Percentiles rank a stretch among this genome's conserved stretches.
Evolutionary conservation across 352 stramenopile genomes (phyloP).

Genomic region (Pythium grandisporangium): DNA sequence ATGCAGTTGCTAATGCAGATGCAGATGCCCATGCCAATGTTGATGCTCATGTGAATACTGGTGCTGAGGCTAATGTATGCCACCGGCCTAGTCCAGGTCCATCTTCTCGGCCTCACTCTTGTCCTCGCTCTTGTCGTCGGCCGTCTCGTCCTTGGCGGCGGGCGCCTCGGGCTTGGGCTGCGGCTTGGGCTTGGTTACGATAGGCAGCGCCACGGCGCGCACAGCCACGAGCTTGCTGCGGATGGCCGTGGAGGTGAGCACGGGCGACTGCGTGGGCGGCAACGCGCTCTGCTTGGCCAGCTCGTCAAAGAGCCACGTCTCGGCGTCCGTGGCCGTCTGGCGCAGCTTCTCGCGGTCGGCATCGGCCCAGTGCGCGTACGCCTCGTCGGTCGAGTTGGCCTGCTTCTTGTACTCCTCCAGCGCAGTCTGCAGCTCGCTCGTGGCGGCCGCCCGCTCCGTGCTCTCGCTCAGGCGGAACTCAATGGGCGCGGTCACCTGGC

Average conservation of each 20-base stretch:
- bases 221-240: conserved; percentile 88
- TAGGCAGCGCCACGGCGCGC: conserved; percentile 82
- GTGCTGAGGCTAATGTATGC: too few species aligned
- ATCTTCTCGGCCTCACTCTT: conserved; percentile 75
- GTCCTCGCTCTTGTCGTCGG: conserved; percentile 34
- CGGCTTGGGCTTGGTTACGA: conserved; percentile 97
- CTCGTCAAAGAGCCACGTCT: conserved; percentile 95
- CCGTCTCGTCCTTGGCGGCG: conserved; percentile 16
- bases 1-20: too few species aligned
- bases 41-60: too few species aligned
- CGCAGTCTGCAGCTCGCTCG: conserved; percentile 86
- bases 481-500: conserved; percentile 89
- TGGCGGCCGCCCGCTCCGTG: conserved; percentile 80
- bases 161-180: conserved; percentile 63
- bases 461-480: conserved; percentile 90
- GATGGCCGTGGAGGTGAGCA: conserved; percentile 88
- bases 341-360: conserved; percentile 93
- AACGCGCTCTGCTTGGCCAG: conserved; percentile 92
- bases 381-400: conserved; percentile 89
- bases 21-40: too few species aligned
- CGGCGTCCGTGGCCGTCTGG: conserved; percentile 80
- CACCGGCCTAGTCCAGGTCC: conserved; percentile 79
- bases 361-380: conserved; percentile 93
- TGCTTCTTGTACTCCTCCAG: conserved; percentile 95
- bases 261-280: conserved; percentile 79